Conservation (phyloP, 2,329 filamentous ascomycete species). For the Nothomitra cinnamomea region DNA sequence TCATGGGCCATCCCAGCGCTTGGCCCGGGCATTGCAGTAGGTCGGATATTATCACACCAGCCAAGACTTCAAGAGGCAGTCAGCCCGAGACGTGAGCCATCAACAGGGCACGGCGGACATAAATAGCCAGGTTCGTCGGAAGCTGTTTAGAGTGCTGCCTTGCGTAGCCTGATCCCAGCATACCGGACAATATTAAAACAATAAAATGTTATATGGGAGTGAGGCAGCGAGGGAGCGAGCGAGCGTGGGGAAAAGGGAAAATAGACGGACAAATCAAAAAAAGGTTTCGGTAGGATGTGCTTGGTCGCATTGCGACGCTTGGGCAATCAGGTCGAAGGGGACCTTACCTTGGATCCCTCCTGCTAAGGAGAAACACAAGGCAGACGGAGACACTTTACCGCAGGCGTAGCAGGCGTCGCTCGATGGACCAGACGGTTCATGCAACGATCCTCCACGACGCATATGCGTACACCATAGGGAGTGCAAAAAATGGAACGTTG, state of each 20-base stretch:
- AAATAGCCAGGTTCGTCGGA: not conserved
- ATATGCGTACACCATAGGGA: too few species aligned
- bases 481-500: not conserved
- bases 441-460: not conserved
- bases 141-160: not conserved
- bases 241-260: too few species aligned
- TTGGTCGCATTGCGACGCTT: not conserved
- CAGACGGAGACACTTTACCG: not conserved
- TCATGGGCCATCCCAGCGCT: not conserved
- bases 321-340: not conserved
- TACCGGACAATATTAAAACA: conserved; percentile 2
- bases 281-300: too few species aligned
- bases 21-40: not conserved
- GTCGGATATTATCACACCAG: conserved; percentile 1
- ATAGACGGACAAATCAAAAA: too few species aligned
- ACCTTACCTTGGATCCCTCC: not conserved
- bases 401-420: too few species aligned
- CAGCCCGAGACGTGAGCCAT: not conserved
- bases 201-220: too few species aligned
- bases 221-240: too few species aligned
- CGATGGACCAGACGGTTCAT: not conserved
- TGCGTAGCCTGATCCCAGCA: not conserved
- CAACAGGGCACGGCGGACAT: not conserved
- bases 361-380: not conserved
- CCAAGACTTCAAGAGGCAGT: not conserved